Evolutionary conservation across 2,329 filamentous ascomycete species (phyloP).

Genomic region (Simplicillium sp.): DNA sequence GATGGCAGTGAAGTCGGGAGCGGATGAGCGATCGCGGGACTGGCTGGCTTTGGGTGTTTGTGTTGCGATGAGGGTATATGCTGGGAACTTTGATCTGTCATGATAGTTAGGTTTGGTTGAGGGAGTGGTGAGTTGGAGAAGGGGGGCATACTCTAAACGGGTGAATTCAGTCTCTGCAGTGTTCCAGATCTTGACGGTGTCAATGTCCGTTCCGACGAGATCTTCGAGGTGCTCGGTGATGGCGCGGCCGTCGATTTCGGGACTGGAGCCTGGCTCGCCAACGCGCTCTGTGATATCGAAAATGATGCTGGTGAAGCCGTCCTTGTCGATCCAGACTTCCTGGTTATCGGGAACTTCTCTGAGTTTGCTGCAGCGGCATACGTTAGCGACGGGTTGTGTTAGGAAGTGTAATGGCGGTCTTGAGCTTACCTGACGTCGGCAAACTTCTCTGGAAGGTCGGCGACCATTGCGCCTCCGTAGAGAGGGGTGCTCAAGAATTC

Average conservation of each 20-base stretch:
- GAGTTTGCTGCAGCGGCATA: conserved; percentile 42
- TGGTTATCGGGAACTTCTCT: conserved; percentile 78
- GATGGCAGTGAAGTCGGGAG: conserved; percentile 61
- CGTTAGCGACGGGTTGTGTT: neutral
- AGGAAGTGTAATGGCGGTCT: neutral
- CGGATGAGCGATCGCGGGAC: conserved; percentile 23
- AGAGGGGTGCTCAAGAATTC: conserved; percentile 50
- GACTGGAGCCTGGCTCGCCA: conserved; percentile 38
- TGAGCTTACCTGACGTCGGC: conserved; percentile 59
- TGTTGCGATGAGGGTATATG: conserved; percentile 62
- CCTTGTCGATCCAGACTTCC: conserved; percentile 80
- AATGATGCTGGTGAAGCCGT: conserved; percentile 79
- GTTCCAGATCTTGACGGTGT: conserved; percentile 57
- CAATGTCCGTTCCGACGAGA: conserved; percentile 53
- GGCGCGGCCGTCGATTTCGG: conserved; percentile 60
- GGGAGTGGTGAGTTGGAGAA: too few relatives aligned
- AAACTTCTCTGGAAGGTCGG: conserved; percentile 58
- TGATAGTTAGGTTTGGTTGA: conserved; percentile 15
- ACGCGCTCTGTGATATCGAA: conserved; percentile 86
- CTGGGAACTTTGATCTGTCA: conserved; percentile 36
- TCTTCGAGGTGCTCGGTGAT: conserved; percentile 61
- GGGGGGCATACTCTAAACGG: conserved; percentile 36
- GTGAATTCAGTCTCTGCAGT: conserved; percentile 52
- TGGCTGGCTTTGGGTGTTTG: conserved; percentile 35
- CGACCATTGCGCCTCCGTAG: conserved; percentile 63